A percentile compares a stretch with the other conserved stretches of the same genome.
These are phyloP conservation scores for Lathyrus tuberosus DNA, from an alignment of 306 rosid genomes.

Conservation along the genomic window DNA sequence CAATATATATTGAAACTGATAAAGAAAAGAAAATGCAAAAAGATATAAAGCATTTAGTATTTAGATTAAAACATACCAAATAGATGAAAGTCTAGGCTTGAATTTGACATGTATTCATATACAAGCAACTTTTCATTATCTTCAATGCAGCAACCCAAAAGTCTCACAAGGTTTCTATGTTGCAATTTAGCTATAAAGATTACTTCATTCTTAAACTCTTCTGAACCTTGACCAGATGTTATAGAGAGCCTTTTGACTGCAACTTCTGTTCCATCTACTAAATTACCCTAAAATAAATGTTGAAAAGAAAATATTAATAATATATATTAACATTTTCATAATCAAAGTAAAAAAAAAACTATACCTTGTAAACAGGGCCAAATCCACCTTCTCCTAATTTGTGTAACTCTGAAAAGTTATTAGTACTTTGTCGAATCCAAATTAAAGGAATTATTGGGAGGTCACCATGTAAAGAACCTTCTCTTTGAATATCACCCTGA, in stretches of 20 bases:
- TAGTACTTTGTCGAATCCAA: slow-evolving; percentile 37
- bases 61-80: slow-evolving; percentile 46
- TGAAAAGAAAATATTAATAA: neutral
- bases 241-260: slow-evolving; percentile 69
- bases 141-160: slow-evolving; percentile 61
- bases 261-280: slow-evolving; percentile 54
- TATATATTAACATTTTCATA: too few relatives aligned
- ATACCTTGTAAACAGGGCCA: slow-evolving; percentile 52
- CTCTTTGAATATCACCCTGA: neutral
- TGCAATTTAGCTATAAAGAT: slow-evolving; percentile 61
- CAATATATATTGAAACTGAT: neutral
- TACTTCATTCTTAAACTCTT: slow-evolving; percentile 68
- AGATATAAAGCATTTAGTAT: neutral
- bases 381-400: slow-evolving; percentile 75
- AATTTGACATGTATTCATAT: slow-evolving; percentile 65
- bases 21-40: neutral
- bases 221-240: slow-evolving; percentile 60
- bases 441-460: slow-evolving; percentile 35
- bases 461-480: slow-evolving; percentile 8
- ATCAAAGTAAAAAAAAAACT: too few relatives aligned
- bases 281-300: slow-evolving; percentile 51
- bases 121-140: slow-evolving; percentile 60
- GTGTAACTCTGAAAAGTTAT: slow-evolving; percentile 48
- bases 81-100: slow-evolving; percentile 53
- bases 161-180: slow-evolving; percentile 68